A percentile compares a stretch with the other conserved stretches of the same genome.
Conservation (phyloP, 805 yeast species). For the Ogataea siamensis region DNA sequence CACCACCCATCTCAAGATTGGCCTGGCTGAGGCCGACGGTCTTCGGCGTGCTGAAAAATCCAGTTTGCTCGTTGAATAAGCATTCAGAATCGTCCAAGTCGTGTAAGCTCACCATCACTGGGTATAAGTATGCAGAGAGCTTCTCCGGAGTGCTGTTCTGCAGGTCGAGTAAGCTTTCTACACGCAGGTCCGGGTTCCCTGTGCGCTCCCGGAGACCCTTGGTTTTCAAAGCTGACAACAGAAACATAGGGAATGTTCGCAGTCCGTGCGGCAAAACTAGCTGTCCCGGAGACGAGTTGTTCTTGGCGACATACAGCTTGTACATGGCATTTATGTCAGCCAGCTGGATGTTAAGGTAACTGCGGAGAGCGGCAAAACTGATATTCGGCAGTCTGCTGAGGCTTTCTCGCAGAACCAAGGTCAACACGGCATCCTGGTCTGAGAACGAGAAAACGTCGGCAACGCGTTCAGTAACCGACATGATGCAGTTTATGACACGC, state of each 20-base stretch:
- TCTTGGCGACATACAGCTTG: slow-evolving; percentile 44
- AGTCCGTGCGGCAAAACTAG: slow-evolving; percentile 81
- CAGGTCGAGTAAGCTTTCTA: slow-evolving; percentile 51
- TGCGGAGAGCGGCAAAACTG: slow-evolving; percentile 35
- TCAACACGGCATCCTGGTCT: slow-evolving; percentile 66
- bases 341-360: slow-evolving; percentile 37
- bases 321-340: slow-evolving; percentile 59
- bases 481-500: slow-evolving; percentile 79
- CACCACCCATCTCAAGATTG: slow-evolving; percentile 61
- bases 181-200: slow-evolving; percentile 61
- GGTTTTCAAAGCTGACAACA: slow-evolving; percentile 69
- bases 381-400: slow-evolving; percentile 39
- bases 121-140: slow-evolving; percentile 69
- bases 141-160: slow-evolving; percentile 53
- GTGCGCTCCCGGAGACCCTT: slow-evolving; percentile 54
- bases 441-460: slow-evolving; percentile 74
- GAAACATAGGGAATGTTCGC: slow-evolving; percentile 63
- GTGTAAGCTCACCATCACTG: slow-evolving; percentile 75
- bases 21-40: slow-evolving; percentile 44
- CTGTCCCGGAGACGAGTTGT: slow-evolving; percentile 52
- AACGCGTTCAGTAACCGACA: slow-evolving; percentile 73
- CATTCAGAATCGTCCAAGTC: slow-evolving; percentile 59
- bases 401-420: slow-evolving; percentile 52
- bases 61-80: slow-evolving; percentile 41
- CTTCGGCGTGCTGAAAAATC: slow-evolving; percentile 47